These are phyloP conservation scores for Mimosa pudica DNA, from an alignment of 306 rosid genomes.

Conservation along the genomic window DNA sequence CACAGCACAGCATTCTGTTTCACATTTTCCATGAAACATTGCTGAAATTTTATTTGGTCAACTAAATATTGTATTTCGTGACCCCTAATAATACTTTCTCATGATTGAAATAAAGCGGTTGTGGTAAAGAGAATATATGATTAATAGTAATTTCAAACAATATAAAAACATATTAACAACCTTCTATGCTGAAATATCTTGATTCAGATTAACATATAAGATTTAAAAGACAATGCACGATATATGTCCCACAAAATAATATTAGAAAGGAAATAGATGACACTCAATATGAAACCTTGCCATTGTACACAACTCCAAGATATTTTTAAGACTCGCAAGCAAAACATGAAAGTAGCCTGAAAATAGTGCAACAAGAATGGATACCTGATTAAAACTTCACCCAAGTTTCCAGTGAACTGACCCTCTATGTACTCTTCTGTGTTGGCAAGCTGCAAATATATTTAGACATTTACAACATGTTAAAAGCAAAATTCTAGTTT, in stretches of 20 bases:
- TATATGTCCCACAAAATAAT: background rate
- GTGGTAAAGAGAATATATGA: background rate
- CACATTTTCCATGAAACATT: background rate
- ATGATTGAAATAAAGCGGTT: constrained; percentile 5
- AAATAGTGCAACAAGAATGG: background rate
- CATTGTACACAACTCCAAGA: background rate
- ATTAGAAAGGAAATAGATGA: background rate
- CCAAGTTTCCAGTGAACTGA: constrained; percentile 53
- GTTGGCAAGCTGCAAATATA: constrained; percentile 47
- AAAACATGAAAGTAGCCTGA: constrained; percentile 9
- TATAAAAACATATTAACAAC: background rate
- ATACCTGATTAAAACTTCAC: constrained; percentile 60
- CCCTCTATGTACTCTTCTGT: constrained; percentile 62
- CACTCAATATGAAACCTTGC: background rate
- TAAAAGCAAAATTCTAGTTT: background rate
- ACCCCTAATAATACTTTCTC: background rate
- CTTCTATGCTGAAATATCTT: background rate
- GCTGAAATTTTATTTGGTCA: background rate
- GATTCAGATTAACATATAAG: background rate
- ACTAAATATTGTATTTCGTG: background rate
- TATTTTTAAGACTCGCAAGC: background rate
- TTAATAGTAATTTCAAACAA: background rate
- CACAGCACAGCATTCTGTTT: background rate
- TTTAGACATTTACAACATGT: constrained; percentile 5
- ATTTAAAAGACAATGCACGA: constrained; percentile 1